Evolutionary conservation across 139 green algal species (phyloP), one percentile per base, ranked within the genome.

Genomic region (Edaphochlamys debaryana): DNA sequence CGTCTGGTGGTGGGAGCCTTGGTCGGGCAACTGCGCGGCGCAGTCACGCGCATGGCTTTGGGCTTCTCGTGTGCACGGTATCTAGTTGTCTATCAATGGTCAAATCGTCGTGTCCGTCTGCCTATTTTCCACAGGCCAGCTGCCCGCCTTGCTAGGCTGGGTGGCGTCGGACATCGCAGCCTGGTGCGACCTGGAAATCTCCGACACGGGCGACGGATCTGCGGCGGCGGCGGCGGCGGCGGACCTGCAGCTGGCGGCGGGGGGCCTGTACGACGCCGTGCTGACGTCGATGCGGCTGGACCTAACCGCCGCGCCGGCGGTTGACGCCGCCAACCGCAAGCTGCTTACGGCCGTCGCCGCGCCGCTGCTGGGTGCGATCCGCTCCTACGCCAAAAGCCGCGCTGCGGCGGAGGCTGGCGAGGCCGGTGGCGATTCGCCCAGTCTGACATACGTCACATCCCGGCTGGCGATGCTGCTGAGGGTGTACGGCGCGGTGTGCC

Each of bases 91-190:
- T n/a, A n/a, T n/a, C n/a, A n/a, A n/a, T n/a, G n/a, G n/a, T n/a
- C n/a, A n/a, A n/a, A n/a, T n/a, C n/a, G n/a, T n/a, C n/a, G n/a
- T n/a, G n/a, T n/a, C n/a, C n/a, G n/a, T n/a, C 54, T 67, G 29
- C 60, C 30, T 37, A 67, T 38, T 30, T 69, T 68, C n/a, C 62
- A 36, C 80, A 86, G 80, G 80, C 38, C 80, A 86, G 70, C 36
- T 79, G 20, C 54, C 80, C 4, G 42, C 45, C 20, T 63, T 86
- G 9, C 23, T 86, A 17, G 32, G 17, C 22, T 79, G 69, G 42
- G 34, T 81, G 17, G 56, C 70, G 4, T 8, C 27, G 9, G 69
- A 79, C 42, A 40, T 86, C 1, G 30, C 37, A 11, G 38, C 34
- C 15, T 86, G 69, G 80, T 38, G 20, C 29, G 74, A 37, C 3